Evolutionary conservation across 2,329 filamentous ascomycete genomes (phyloP), one percentile per base, ranked within the genome.

Genomic region (Penicillium sp.): DNA sequence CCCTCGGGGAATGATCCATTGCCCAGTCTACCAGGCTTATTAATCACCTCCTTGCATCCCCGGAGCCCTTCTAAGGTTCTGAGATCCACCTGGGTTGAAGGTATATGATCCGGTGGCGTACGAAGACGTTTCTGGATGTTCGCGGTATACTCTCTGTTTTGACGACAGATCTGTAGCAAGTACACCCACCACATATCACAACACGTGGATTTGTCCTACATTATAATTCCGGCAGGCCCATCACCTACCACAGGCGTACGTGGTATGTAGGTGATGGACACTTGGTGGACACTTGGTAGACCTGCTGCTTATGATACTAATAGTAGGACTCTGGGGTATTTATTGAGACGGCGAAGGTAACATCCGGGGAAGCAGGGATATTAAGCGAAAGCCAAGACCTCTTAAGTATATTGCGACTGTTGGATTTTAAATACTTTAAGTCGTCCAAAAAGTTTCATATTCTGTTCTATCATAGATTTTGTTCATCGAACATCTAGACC

Each of bases 11-110:
- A 12, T 37, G 28, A n/a, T 32, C 40, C 39, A 40, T 40, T 28
- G 35, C 35, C 42, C 8, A 28, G 17, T 45, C 13, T 29, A 24
- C 45, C 32, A 17, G 32, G 55, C 48, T 60, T 58, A 60, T 51
- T 60, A 55, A 60, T 51, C 57, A 55, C 51, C 55, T 53, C 52
- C 55, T 55, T 59, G 55, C 58, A 51, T 48, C 40, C 4, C 48
- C 19, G 12, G 12, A 7, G 21, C 35, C 21, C 19, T 10, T 12
- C 6, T 6, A 24, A 24, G 22, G 22, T 24, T 24, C 10, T 37
- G 19, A 28, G 39, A 33, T 42, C 28, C 40, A 32, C 40, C 4
- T 42, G 24, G 3, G 0, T 28, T 17, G 26, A 15, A 31, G 17
- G 10, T 2, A 29, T 13, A 15, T 21, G 26, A 42, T 21, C 12